Base-by-base conservation (phyloP, 2,329 filamentous ascomycete species). In the Fusarium temperatum region DNA sequence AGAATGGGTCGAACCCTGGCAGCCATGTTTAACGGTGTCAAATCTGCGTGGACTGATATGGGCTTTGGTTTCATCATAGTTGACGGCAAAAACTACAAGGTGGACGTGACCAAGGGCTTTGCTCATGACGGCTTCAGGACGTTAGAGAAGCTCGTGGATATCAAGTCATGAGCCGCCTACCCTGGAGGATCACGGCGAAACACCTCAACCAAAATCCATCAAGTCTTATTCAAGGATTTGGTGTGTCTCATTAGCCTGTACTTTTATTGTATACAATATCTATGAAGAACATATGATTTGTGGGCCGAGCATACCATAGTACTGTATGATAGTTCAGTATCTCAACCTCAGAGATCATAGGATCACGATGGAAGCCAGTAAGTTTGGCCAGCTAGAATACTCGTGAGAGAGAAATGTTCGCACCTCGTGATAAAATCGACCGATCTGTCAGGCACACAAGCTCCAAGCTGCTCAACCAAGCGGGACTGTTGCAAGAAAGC, bases 101-200 rank as follows among this genome's bases (percentile, higher is more conserved):
- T 92, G 28, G 90, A 91, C 74, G 83, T 90, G 22, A 84, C 83
- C 6, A 85, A 85, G 44, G 89, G 88, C 2, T 90, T 88, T 83
- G 87, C 87, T 28, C 83, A 91, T 55, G 90, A 92, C 45, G 84
- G 87, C 8, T 91, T 91, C 48, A 84, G 83, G 62, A 88, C 88
- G 8, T 78, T 92, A 60, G 90, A 92, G 80, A 85, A 87, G 71
- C 77, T 92, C 44, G 84, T 89, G 38, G 78, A 77, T 24, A 76
- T 79, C 47, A 70, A 78, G 58, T 50, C 66, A n/a, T 78, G 28
- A 71, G 30, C 5, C 50, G 13, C 48, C 28, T 62, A 55, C 55
- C 50, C 58, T 53, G 24, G 48, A 56, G 50, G 7, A 15, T 15
- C 9, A 22, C 32, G 30, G n/a, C 24, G n/a, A 45, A 35, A 35